Conservation (phyloP, 1,139 yeast genomes). For the Zygoascus meyerae region DNA sequence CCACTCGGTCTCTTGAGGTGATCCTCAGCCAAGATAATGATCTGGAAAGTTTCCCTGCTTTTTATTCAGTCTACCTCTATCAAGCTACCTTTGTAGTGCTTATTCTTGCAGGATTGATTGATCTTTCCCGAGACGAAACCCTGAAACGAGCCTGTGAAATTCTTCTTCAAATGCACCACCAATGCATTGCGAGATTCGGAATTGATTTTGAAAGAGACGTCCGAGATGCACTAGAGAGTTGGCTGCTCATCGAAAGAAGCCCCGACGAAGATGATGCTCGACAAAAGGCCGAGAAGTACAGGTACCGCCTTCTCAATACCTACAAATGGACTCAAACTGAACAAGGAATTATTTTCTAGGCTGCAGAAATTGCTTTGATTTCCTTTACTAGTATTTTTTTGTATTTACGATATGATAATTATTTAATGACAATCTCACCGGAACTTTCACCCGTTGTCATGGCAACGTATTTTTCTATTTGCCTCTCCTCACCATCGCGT, state of each 20-base stretch:
- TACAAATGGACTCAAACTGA: conserved; percentile 3
- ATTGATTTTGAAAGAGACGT: conserved; percentile 3
- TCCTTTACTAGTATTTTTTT: too few relatives aligned
- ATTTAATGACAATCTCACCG: too few relatives aligned
- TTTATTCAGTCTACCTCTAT: conserved; percentile 5
- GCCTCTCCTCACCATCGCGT: background rate
- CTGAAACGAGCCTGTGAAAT: conserved; percentile 1
- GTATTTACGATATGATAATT: too few relatives aligned
- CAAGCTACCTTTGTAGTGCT: conserved; percentile 5
- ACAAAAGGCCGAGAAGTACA: background rate
- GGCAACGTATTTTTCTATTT: background rate
- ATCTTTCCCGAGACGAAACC: background rate
- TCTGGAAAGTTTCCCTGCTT: conserved; percentile 5
- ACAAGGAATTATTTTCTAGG: conserved; percentile 3
- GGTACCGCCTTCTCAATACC: conserved; percentile 1
- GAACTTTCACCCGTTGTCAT: too few relatives aligned
- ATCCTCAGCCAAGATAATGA: conserved; percentile 2
- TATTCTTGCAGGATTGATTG: background rate
- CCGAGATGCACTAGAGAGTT: conserved; percentile 7
- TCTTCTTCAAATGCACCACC: conserved; percentile 3
- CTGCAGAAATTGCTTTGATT: background rate
- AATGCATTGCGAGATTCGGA: background rate
- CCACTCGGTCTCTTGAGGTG: conserved; percentile 1
- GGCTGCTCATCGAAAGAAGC: background rate
- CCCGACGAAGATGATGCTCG: background rate